A percentile compares a stretch with the other conserved stretches of the same genome.
These are phyloP conservation scores for Viridothelium virens DNA, from an alignment of 495 filamentous ascomycete genomes.

Conservation along the genomic window DNA sequence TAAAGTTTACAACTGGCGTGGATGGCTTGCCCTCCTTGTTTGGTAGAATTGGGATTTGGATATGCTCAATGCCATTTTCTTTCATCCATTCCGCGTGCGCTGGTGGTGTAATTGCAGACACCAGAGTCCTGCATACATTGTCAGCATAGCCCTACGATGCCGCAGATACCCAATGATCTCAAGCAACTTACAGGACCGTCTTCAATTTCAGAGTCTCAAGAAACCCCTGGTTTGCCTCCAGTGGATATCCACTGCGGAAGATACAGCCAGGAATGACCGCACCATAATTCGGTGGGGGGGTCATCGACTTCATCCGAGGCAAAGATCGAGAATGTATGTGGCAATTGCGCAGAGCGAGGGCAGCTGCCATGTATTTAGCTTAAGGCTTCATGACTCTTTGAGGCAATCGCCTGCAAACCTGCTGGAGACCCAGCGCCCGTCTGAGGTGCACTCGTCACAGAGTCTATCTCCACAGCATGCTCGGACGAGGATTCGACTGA, in stretches of 20 bases:
- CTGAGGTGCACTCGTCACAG: neutral
- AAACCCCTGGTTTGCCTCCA: slow-evolving; percentile 54
- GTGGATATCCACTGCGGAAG: slow-evolving; percentile 71
- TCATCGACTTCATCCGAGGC: slow-evolving; percentile 21
- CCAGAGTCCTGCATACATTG: slow-evolving; percentile 53
- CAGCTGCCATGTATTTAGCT: slow-evolving; percentile 1
- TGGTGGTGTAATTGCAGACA: slow-evolving; percentile 54
- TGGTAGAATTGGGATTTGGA: slow-evolving; percentile 61
- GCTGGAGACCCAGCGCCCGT: neutral
- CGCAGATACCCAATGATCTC: neutral
- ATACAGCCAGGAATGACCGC: slow-evolving; percentile 52
- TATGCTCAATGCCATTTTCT: slow-evolving; percentile 55
- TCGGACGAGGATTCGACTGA: neutral
- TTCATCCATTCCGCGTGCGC: slow-evolving; percentile 54
- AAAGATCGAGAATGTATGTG: neutral
- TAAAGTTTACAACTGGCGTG: slow-evolving; percentile 54
- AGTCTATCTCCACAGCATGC: neutral
- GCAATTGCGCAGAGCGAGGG: neutral
- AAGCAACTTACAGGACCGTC: slow-evolving; percentile 60
- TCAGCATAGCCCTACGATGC: slow-evolving; percentile 17
- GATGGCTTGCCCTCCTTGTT: slow-evolving; percentile 56
- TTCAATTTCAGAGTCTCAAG: slow-evolving; percentile 57
- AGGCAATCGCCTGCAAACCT: neutral
- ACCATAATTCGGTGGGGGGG: slow-evolving; percentile 58
- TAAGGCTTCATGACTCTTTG: neutral